Conservation (phyloP, 2,329 filamentous ascomycete genomes). For the Cladorrhinum sp. region DNA sequence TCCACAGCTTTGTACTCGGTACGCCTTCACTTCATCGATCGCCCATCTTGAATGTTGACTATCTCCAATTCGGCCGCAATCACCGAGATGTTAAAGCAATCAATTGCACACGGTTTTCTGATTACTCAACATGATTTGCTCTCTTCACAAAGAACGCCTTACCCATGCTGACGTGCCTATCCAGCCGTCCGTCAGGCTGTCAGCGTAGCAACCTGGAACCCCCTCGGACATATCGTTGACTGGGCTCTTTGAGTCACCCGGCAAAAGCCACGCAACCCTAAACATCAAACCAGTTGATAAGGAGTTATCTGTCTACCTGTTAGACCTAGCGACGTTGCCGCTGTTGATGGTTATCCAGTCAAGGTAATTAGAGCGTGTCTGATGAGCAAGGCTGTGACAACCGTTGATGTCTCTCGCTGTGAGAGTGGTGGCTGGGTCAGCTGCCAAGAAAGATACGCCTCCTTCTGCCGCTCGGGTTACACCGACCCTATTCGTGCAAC, state of each 20-base stretch:
- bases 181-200: neutral
- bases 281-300: neutral
- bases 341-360: too few species aligned
- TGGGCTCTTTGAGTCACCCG: neutral
- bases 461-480: neutral
- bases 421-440: too few species aligned
- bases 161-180: neutral
- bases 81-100: too few species aligned
- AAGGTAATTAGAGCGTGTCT: neutral
- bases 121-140: neutral
- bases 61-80: too few species aligned
- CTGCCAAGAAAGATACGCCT: neutral
- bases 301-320: neutral
- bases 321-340: neutral
- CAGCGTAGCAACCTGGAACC: neutral
- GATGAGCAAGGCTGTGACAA: neutral
- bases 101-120: too few species aligned
- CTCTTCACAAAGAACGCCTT: neutral
- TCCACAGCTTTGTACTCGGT: neutral
- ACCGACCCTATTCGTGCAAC: neutral
- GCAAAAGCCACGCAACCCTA: neutral
- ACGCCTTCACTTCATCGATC: too few species aligned
- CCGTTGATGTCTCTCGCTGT: neutral
- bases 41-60: too few species aligned
- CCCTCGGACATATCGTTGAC: neutral